A percentile compares a stretch with the other conserved stretches of the same genome.
phyloP scores from a whole-genome alignment of 140 eudicot genomes.

The Ambrosia hybrid region DNA sequence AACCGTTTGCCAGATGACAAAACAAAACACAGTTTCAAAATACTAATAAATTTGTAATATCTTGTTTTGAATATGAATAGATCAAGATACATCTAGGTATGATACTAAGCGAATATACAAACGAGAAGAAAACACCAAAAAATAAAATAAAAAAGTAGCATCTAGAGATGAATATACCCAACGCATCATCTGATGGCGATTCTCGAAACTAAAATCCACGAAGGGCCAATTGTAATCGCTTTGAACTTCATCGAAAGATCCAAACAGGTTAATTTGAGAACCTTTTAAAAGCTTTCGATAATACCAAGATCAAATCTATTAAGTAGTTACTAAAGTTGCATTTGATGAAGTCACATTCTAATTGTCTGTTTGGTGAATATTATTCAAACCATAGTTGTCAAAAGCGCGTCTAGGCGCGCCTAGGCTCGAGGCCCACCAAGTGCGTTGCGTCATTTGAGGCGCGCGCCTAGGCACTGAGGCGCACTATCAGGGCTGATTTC shows the following conservation, averaged over 20 bases:
- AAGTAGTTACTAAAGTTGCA: background rate
- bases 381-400: too few relatives aligned
- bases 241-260: constrained; percentile 5
- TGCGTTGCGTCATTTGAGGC: too few relatives aligned
- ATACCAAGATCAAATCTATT: background rate
- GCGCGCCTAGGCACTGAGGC: too few relatives aligned
- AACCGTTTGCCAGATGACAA: background rate
- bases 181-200: background rate
- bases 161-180: background rate
- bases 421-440: too few relatives aligned
- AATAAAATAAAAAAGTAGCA: background rate
- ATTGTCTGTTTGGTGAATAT: too few relatives aligned
- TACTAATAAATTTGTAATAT: background rate
- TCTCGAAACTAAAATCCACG: background rate
- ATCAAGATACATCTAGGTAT: too few relatives aligned
- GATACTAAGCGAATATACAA: background rate
- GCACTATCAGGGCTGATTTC: too few relatives aligned
- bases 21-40: background rate
- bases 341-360: too few relatives aligned
- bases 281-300: background rate
- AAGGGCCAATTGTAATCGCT: background rate
- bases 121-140: background rate
- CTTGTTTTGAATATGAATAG: background rate
- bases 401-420: too few relatives aligned
- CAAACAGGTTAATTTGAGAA: background rate